Evolutionary conservation across 164 flowering plant genomes (phyloP).

Genomic region (Vitis labrusca): DNA sequence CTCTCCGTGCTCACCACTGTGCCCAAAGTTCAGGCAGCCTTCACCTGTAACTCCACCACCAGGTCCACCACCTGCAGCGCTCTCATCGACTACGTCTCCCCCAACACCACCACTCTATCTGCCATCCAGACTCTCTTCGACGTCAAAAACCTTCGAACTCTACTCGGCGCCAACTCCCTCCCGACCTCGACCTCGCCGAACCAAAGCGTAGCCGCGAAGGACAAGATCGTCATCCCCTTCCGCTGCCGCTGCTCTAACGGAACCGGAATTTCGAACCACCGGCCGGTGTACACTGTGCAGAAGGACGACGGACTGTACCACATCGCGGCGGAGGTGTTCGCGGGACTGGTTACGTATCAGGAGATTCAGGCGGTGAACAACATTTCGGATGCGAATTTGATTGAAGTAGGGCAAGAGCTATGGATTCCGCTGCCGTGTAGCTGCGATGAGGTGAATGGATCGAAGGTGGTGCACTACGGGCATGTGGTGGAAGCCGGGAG

Average conservation of each 20-base stretch:
- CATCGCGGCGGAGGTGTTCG: constrained; percentile 53
- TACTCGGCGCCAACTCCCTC: constrained; percentile 67
- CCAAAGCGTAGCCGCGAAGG: constrained; percentile 19
- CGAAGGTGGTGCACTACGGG: constrained; percentile 59
- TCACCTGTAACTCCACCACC: constrained; percentile 40
- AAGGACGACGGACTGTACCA: constrained; percentile 44
- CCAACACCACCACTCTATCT: constrained; percentile 54
- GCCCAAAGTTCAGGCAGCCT: constrained; percentile 21
- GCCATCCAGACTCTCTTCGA: constrained; percentile 49
- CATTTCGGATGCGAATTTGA: constrained; percentile 30
- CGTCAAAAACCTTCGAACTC: constrained; percentile 33
- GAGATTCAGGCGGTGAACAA: constrained; percentile 48
- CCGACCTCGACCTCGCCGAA: constrained; percentile 35
- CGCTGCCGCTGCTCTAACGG: constrained; percentile 62
- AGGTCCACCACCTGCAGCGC: constrained; percentile 36
- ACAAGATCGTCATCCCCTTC: constrained; percentile 60
- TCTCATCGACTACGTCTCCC: constrained; percentile 56
- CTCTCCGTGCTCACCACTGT: constrained; percentile 9
- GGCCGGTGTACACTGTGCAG: constrained; percentile 57
- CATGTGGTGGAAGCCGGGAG: constrained; percentile 50
- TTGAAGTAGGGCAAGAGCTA: constrained; percentile 31
- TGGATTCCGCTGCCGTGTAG: constrained; percentile 82
- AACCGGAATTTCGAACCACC: constrained; percentile 46
- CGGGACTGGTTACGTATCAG: constrained; percentile 34
- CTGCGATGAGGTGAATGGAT: constrained; percentile 63